These are phyloP conservation scores for Trypanosoma scelopori DNA, from an alignment of 208 protist genomes.

Conservation along the genomic window DNA sequence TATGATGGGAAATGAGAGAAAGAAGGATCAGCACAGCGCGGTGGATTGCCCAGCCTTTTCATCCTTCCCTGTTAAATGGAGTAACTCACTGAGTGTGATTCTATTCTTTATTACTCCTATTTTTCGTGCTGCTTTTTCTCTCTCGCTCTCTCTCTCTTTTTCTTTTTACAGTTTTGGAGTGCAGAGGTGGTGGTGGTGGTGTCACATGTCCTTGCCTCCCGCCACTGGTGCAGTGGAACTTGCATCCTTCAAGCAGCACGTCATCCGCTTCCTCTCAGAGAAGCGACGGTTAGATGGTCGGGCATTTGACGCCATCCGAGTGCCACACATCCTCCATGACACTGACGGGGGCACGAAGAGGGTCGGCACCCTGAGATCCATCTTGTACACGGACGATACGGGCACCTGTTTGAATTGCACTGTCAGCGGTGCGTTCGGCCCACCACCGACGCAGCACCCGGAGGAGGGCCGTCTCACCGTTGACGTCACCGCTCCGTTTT, in stretches of 20 bases:
- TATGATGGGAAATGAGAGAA: too few relatives aligned
- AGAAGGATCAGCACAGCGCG: too few relatives aligned
- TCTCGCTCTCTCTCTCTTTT: background rate
- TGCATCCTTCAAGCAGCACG: slow-evolving; percentile 56
- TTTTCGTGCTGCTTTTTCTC: slow-evolving; percentile 19
- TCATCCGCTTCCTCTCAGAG: slow-evolving; percentile 36
- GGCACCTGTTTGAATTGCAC: slow-evolving; percentile 59
- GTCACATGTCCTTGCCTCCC: slow-evolving; percentile 70
- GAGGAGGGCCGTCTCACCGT: slow-evolving; percentile 72
- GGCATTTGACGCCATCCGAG: slow-evolving; percentile 39
- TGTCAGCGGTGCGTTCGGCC: slow-evolving; percentile 76
- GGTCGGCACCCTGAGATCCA: slow-evolving; percentile 48
- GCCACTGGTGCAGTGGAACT: slow-evolving; percentile 80
- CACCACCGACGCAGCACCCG: slow-evolving; percentile 45
- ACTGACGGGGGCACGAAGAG: background rate
- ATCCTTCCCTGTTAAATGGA: too few relatives aligned
- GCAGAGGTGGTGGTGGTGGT: background rate
- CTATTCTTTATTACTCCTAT: too few relatives aligned
- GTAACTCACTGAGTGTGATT: too few relatives aligned
- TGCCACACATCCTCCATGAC: slow-evolving; percentile 58
- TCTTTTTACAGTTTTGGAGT: background rate
- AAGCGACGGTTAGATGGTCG: slow-evolving; percentile 62
- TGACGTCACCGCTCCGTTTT: slow-evolving; percentile 65
- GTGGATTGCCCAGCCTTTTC: too few relatives aligned
- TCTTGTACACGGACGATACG: slow-evolving; percentile 73